phyloP scores from a whole-genome alignment of 345 rosid genomes.

The Nephelium lappaceum region DNA sequence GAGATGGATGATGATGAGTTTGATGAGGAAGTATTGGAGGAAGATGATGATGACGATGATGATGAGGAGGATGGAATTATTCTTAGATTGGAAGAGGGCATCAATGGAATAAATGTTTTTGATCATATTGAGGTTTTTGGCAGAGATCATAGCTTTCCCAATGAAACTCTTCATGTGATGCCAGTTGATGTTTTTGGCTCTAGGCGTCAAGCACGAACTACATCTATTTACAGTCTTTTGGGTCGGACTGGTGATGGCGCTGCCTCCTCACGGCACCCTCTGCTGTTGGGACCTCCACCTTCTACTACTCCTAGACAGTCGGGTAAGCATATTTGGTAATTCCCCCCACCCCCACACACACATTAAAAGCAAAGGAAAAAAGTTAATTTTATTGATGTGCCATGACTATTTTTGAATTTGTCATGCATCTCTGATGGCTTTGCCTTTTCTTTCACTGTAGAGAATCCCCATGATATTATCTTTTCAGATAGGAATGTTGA shows the following conservation, averaged over 20 bases:
- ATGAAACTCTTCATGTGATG: constrained; percentile 90
- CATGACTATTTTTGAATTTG: background rate
- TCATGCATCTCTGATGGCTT: constrained; percentile 4
- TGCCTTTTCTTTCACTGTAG: constrained; percentile 30
- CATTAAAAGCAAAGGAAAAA: background rate
- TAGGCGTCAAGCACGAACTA: constrained; percentile 91
- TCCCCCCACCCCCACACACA: background rate
- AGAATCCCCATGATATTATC: constrained; percentile 48
- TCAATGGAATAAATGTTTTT: constrained; percentile 86
- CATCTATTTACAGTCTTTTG: constrained; percentile 91
- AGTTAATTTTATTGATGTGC: constrained; percentile 2
- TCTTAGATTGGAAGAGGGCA: constrained; percentile 86
- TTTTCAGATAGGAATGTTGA: constrained; percentile 58
- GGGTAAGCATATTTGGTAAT: constrained; percentile 42
- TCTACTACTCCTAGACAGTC: constrained; percentile 55
- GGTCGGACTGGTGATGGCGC: constrained; percentile 73
- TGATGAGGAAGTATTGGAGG: constrained; percentile 93
- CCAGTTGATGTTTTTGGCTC: constrained; percentile 98
- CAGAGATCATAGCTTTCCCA: constrained; percentile 79
- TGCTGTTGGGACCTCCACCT: constrained; percentile 64
- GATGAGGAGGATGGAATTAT: constrained; percentile 92
- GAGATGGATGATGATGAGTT: constrained; percentile 92
- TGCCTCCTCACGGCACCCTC: constrained; percentile 83
- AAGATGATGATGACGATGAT: constrained; percentile 88
- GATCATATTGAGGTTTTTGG: constrained; percentile 94